A percentile compares a stretch with the other conserved stretches of the same genome.
These are phyloP conservation scores for Pyricularia grisea DNA, from an alignment of 2,329 filamentous ascomycete genomes.

Conservation along the genomic window DNA sequence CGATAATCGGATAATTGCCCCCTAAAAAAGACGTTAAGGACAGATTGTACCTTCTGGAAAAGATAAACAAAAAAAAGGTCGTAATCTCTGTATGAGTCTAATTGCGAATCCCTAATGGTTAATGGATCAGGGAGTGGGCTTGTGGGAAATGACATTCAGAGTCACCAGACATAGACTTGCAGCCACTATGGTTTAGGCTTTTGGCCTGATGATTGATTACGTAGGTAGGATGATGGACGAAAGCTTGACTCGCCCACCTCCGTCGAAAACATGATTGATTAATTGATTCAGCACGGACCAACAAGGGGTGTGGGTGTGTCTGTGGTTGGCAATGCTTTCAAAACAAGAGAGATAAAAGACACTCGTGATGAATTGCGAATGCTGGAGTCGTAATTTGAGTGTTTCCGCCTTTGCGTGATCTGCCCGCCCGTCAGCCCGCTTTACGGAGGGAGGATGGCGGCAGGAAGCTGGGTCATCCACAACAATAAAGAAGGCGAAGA, in stretches of 20 bases:
- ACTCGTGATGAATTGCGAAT: neutral
- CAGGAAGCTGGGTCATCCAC: neutral
- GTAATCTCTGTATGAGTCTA: neutral
- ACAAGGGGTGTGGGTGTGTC: neutral
- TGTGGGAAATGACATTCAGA: neutral
- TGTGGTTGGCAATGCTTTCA: neutral
- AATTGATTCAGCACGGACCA: neutral
- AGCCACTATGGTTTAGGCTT: neutral
- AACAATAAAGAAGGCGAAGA: neutral
- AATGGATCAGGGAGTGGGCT: neutral
- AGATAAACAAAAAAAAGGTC: neutral
- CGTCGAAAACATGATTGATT: neutral
- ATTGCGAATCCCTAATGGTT: neutral
- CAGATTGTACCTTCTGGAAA: neutral
- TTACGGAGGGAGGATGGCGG: too few species aligned
- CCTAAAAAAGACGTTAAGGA: neutral
- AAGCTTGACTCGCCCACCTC: neutral
- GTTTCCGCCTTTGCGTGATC: neutral
- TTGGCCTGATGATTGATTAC: neutral
- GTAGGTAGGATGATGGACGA: neutral
- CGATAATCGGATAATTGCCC: neutral
- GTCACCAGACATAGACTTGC: neutral
- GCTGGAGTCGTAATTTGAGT: neutral
- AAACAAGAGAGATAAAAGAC: neutral
- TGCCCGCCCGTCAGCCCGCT: neutral